Base-by-base conservation (phyloP, 164 flowering plant species). In the Piper longum region DNA sequence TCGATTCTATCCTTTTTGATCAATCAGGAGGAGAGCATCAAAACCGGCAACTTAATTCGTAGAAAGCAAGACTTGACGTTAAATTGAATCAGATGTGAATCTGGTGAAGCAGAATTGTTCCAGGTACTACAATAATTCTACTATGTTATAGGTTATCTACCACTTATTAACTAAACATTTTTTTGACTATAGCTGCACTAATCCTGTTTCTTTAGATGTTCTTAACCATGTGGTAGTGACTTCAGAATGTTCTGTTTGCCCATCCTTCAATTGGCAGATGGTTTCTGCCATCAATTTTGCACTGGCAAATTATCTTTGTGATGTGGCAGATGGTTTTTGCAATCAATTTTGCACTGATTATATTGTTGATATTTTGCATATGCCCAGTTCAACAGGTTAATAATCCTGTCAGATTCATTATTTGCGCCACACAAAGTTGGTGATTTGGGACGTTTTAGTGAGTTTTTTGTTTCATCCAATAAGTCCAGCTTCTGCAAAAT, bases 1-100 rank as follows among this genome's bases (percentile, higher is more conserved):
- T 87, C 16, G 77, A 81, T 55, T 66, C 66, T 69, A 83, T 75
- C 8, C 55, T 88, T 41, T 66, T 84, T 62, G 84, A 83, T 73
- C 72, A 71, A 40, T 72, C 84, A 14, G 63, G 69, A 39, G 63
- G 66, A 62, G 79, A 76, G 64, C 72, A 60, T 60, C 75, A 70
- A 56, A 17, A 16, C 74, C 71, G 60, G 78, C 85, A 18, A 69
- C 67, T 51, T 67, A 66, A 66, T 70, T 12, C 54, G 78, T 85
- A 26, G 84, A 81, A 62, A 67, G 67, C 58, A 42, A 76, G 64
- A 56, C 75, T 69, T 43, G 62, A 18, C 66, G 67, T 42, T 16
- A 26, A 51, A 45, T 41, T 65, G 43, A 5, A 12, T 14, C 52
- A 48, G 14, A 48, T 5, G 8, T 5, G 12, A 48, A 14, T 9